Base-by-base conservation (phyloP, 371 early-diverging fungal genomes). In the Haplosporangium sp. region DNA sequence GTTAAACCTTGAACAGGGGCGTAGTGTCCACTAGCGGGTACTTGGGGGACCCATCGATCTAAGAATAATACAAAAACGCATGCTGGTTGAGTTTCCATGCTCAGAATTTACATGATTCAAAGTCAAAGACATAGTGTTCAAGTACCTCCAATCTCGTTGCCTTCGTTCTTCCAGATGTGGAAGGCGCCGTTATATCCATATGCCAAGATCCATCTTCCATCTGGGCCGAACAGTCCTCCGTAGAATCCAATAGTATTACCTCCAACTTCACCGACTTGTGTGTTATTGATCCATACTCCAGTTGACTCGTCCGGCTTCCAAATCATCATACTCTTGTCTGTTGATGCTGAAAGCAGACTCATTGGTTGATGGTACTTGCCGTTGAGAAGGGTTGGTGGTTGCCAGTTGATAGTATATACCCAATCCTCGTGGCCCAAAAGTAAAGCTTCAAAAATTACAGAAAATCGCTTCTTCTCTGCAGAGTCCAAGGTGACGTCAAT, bases 361-460 rank as follows among this genome's bases (percentile, higher is more conserved):
- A 93, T 87, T 37, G 93, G 93, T 77, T 94, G 94, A 39, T 87
- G 76, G 61, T 86, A 87, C 11, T 61, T 64, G 11, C 71, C 69
- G 34, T 63, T 64, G 19, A 57, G 69, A 65, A 59, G 62, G 27
- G 40, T 71, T 1, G 77, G 63, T 4, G 88, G 86, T 42, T 93
- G 89, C 96, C 96, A 97, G 61, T 86, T 76, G 37, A 96, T 93
- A 60, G 91, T 89, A 82, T 94, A 92, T 13, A 98, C 95, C 98
- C 98, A 97, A 66, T 96, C 97, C 67, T 98, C 98, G 73, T 99
- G 99, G 1, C 96, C 98, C 85, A 94, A 86, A 38, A 99, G 85
- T n/a, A 97, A 86, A 2, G 94, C 90, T 74, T 95, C 97, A 69
- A 96, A 92, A 88, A 94, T 91, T 45, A 95, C 85, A 0, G 93